Base-by-base conservation (phyloP, 768 basidiomycete species). In the Rhodotorula diobovata region DNA sequence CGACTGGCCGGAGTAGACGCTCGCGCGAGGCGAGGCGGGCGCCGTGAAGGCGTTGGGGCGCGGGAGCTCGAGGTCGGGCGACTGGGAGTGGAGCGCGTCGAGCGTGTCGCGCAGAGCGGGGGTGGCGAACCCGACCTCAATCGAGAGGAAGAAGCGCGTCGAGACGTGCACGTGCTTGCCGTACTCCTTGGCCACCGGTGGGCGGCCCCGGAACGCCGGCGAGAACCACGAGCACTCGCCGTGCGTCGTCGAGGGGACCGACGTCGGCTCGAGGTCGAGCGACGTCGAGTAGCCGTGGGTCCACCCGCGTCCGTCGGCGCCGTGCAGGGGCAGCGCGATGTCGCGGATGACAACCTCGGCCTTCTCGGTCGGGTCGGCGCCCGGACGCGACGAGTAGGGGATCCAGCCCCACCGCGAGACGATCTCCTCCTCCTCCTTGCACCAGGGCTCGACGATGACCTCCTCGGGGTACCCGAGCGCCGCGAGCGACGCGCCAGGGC, bases 151-250 rank as follows among this genome's bases (percentile, higher is more conserved):
- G 73, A 77, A 76, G 28, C 77, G 65, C 9, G 72, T 62, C 20
- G 76, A 77, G 57, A 72, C 76, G 67, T 78, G 77, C 12, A 77
- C 55, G 69, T 74, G 73, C 20, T 57, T 58, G 30, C 67, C 70
- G 70, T 76, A 78, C 58, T 74, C 74, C 46, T 71, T 73, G 30
- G 50, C 55, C 55, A 69, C 63, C 21, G 73, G 72, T 16, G 75
- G 62, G 23, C 76, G 70, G 16, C 50, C 53, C 4, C 73, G 65
- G 68, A 78, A 71, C 37, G 76, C 73, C 18, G 77, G 77, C 1
- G 72, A 71, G 76, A 78, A 78, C 77, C 77, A 78, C 12, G 68
- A 70, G 68, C 76, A 76, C 45, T 76, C 76, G 68, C 76, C 76
- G 58, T 77, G 77, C 35, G 69, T 62, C 39, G 70, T 63, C 16